Conservation (phyloP, 345 rosid species). For the Theobroma cacao region DNA sequence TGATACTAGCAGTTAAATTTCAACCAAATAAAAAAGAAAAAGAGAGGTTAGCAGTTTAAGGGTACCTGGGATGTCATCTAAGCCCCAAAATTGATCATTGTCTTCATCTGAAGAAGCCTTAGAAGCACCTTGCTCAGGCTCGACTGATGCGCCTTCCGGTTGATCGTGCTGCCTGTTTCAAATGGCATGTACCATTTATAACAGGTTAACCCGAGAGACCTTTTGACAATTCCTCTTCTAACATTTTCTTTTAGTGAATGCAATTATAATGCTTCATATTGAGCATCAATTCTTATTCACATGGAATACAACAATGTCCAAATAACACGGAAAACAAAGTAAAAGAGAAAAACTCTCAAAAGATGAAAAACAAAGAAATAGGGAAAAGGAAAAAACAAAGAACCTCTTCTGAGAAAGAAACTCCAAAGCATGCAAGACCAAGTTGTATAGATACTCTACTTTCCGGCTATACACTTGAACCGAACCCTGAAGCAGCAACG, state of each 20-base stretch:
- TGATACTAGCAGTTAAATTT: conserved; percentile 8
- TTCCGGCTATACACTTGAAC: conserved; percentile 96
- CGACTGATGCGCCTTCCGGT: conserved; percentile 38
- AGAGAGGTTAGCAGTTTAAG: background rate
- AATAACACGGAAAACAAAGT: background rate
- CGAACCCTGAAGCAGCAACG: conserved; percentile 96
- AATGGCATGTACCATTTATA: background rate
- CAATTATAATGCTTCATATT: background rate
- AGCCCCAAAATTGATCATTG: conserved; percentile 71
- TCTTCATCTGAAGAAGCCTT: conserved; percentile 48
- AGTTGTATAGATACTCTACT: conserved; percentile 87
- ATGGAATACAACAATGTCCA: background rate
- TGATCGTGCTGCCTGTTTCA: conserved; percentile 63
- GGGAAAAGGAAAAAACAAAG: conserved; percentile 20
- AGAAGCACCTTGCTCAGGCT: conserved; percentile 39
- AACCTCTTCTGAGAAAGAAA: conserved; percentile 89
- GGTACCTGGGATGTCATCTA: conserved; percentile 76
- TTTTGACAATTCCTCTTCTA: too few species aligned
- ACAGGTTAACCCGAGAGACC: background rate
- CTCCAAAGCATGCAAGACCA: conserved; percentile 92
- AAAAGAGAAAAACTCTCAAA: background rate
- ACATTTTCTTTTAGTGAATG: background rate
- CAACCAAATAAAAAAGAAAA: background rate
- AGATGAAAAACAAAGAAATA: background rate
- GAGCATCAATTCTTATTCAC: background rate